Conservation (phyloP, 371 early-diverging fungal genomes). For the Phascolomyces articulosus region DNA sequence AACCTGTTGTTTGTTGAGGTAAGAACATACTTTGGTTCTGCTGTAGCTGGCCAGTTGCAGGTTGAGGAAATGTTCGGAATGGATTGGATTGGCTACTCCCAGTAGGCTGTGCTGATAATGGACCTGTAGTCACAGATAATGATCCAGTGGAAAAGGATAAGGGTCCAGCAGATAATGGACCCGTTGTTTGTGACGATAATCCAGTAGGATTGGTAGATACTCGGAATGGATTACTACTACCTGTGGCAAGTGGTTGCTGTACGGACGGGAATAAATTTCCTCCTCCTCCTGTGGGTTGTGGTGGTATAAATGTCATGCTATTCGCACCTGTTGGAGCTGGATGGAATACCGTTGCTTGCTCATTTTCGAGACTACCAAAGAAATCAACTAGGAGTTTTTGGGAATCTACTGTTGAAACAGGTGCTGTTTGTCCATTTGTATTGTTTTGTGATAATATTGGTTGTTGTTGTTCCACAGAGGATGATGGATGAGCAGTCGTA, state of each 20-base stretch:
- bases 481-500: too few species aligned
- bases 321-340: conserved; percentile 21
- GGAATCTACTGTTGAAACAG: conserved; percentile 22
- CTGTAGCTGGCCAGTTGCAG: too few species aligned
- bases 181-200: background rate
- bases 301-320: conserved; percentile 10
- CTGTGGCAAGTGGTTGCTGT: conserved; percentile 12
- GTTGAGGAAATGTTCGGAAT: conserved; percentile 6
- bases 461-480: background rate
- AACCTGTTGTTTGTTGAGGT: background rate
- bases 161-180: background rate
- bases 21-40: conserved; percentile 1
- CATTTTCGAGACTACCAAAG: conserved; percentile 74
- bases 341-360: conserved; percentile 48
- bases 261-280: background rate
- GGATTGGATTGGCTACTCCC: background rate
- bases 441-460: conserved; percentile 16
- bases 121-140: background rate
- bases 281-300: conserved; percentile 9
- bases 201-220: background rate
- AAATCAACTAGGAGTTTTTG: conserved; percentile 63
- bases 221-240: conserved; percentile 23
- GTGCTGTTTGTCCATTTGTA: conserved; percentile 7
- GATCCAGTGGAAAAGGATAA: too few species aligned
- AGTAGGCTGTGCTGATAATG: background rate